Percentiles rank a stretch among this genome's conserved stretches.
phyloP scores from a whole-genome alignment of 2,329 filamentous ascomycete genomes.

The Geosmithia putterillii region DNA sequence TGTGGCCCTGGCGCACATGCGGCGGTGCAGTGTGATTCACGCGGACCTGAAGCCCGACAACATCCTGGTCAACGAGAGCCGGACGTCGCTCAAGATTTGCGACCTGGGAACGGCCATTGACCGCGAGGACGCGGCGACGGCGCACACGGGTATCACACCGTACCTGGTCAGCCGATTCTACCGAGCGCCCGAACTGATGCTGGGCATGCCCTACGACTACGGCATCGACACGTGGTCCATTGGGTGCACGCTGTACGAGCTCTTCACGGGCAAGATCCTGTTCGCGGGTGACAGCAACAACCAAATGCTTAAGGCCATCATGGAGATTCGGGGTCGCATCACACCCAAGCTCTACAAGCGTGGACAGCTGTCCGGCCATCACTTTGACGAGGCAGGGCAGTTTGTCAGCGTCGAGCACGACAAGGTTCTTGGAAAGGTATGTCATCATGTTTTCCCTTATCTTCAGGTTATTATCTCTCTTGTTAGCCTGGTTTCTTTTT shows the following conservation, averaged over 20 bases:
- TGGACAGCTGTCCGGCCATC: slow-evolving; percentile 60
- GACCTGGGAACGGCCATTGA: slow-evolving; percentile 95
- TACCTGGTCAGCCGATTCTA: slow-evolving; percentile 98
- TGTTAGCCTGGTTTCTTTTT: neutral
- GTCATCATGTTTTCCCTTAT: slow-evolving; percentile 9
- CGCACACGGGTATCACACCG: slow-evolving; percentile 73
- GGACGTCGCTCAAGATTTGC: slow-evolving; percentile 83
- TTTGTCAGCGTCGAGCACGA: slow-evolving; percentile 80
- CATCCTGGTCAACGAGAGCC: slow-evolving; percentile 74
- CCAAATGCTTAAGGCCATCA: slow-evolving; percentile 92
- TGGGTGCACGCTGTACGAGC: slow-evolving; percentile 90
- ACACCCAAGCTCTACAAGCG: slow-evolving; percentile 80
- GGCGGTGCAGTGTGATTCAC: slow-evolving; percentile 87
- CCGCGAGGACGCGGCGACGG: slow-evolving; percentile 61
- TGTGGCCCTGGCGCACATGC: slow-evolving; percentile 73
- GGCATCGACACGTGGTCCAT: slow-evolving; percentile 97
- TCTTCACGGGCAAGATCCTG: slow-evolving; percentile 95
- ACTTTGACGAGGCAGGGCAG: slow-evolving; percentile 77
- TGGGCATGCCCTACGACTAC: slow-evolving; percentile 93
- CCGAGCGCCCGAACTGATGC: slow-evolving; percentile 88
- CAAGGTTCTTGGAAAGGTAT: slow-evolving; percentile 72
- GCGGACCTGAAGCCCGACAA: slow-evolving; percentile 98
- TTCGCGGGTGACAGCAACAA: slow-evolving; percentile 96
- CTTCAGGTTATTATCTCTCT: neutral
- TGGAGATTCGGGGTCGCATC: slow-evolving; percentile 90